Conservation (phyloP, 768 basidiomycete species). For the Pholiota molesta region DNA sequence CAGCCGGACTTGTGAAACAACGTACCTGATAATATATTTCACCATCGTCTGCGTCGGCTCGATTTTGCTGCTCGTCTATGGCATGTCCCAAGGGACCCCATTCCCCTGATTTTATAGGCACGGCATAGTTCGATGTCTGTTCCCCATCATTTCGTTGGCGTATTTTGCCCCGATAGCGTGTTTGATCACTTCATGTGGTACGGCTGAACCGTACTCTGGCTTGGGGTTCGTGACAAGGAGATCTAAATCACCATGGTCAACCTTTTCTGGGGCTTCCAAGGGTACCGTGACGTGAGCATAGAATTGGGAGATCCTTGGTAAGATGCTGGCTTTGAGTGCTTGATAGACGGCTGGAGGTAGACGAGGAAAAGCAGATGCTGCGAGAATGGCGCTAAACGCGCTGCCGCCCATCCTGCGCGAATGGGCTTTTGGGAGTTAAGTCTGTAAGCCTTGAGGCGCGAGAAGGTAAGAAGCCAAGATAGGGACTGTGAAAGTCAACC, state of each 20-base stretch:
- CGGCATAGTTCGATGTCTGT: constrained; percentile 68
- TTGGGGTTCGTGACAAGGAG: constrained; percentile 59
- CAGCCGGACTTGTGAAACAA: not conserved
- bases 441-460: no score
- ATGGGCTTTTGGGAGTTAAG: no score
- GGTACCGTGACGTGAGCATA: constrained; percentile 60
- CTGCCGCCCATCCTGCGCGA: constrained; percentile 62
- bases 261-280: constrained; percentile 65
- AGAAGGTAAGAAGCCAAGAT: no score
- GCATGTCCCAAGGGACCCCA: constrained; percentile 35
- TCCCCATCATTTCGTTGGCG: constrained; percentile 49
- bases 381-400: constrained; percentile 55
- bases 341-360: constrained; percentile 59
- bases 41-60: constrained; percentile 25
- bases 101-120: constrained; percentile 44
- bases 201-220: constrained; percentile 12
- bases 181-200: constrained; percentile 40
- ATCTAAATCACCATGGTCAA: constrained; percentile 71
- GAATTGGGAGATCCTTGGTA: constrained; percentile 42
- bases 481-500: no score
- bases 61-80: constrained; percentile 30
- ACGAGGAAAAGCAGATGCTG: constrained; percentile 56
- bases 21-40: constrained; percentile 47
- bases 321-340: constrained; percentile 49
- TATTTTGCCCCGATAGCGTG: constrained; percentile 48